phyloP scores from a whole-genome alignment of 148 eudicot genomes.

The Nepenthes gracilis region DNA sequence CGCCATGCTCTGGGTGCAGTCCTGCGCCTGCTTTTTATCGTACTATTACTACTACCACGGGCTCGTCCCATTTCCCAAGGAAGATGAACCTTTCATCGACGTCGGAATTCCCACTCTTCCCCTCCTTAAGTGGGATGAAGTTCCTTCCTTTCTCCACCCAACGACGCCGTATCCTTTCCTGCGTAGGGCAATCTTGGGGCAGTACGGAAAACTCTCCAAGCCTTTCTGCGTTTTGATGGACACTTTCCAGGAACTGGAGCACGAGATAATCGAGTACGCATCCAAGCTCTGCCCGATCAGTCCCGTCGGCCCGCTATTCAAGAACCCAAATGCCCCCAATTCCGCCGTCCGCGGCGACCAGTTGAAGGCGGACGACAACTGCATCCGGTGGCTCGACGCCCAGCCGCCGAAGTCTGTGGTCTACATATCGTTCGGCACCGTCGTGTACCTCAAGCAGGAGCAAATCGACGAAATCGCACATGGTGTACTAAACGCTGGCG shows the following conservation, averaged over 20 bases:
- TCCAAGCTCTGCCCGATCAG: constrained; percentile 30
- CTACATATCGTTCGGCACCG: constrained; percentile 67
- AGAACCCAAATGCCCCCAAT: constrained; percentile 7
- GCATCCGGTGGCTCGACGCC: constrained; percentile 51
- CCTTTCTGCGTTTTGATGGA: constrained; percentile 64
- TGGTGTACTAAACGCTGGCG: constrained; percentile 35
- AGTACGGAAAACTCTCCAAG: constrained; percentile 37
- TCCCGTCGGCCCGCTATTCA: constrained; percentile 65
- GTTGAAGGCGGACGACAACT: constrained; percentile 31
- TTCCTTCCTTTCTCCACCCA: constrained; percentile 64
- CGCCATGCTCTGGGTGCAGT: constrained; percentile 74
- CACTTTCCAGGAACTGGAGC: constrained; percentile 63
- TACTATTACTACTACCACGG: constrained; percentile 40
- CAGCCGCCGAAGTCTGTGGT: constrained; percentile 41
- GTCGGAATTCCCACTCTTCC: constrained; percentile 50
- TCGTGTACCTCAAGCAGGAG: constrained; percentile 46
- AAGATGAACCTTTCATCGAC: constrained; percentile 27
- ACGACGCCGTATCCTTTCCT: constrained; percentile 46
- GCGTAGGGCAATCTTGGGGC: constrained; percentile 44
- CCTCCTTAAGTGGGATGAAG: constrained; percentile 44
- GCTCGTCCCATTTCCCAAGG: constrained; percentile 41
- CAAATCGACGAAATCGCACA: constrained; percentile 62
- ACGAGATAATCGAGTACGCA: constrained; percentile 35
- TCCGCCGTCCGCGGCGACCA: constrained; percentile 33
- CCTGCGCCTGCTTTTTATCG: constrained; percentile 46